Evolutionary conservation across 805 yeast genomes (phyloP).

Genomic region (Wickerhamomyces bisporus): DNA sequence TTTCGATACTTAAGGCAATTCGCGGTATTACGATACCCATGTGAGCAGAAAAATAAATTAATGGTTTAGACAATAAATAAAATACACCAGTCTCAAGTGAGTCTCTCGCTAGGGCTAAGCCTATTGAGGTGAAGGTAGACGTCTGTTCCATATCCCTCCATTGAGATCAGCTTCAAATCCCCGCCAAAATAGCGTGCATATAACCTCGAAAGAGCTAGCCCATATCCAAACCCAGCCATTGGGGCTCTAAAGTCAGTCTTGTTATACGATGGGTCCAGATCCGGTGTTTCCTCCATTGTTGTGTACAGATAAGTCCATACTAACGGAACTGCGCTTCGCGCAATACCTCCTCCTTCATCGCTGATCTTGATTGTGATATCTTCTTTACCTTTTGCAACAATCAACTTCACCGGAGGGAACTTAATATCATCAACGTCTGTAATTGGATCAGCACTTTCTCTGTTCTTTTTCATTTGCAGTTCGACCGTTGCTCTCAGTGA

Average conservation of each 20-base stretch:
- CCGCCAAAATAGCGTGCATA: constrained; percentile 92
- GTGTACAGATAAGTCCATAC: constrained; percentile 92
- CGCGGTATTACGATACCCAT: too few species aligned
- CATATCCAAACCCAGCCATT: constrained; percentile 93
- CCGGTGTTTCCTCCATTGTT: constrained; percentile 71
- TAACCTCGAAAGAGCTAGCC: constrained; percentile 77
- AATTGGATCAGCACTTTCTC: constrained; percentile 29
- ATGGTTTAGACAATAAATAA: too few species aligned
- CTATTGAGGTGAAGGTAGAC: constrained; percentile 83
- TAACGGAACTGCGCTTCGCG: constrained; percentile 74
- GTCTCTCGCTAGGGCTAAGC: constrained; percentile 49
- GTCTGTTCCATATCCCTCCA: constrained; percentile 95
- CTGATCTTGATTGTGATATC: constrained; percentile 87
- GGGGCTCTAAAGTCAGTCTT: constrained; percentile 77
- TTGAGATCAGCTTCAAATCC: constrained; percentile 76
- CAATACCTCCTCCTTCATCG: constrained; percentile 93
- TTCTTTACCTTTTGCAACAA: constrained; percentile 83
- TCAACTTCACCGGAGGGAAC: constrained; percentile 81
- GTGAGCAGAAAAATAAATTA: too few species aligned
- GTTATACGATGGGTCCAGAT: constrained; percentile 34
- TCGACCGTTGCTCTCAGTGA: constrained; percentile 88
- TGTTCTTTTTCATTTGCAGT: constrained; percentile 56
- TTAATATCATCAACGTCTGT: constrained; percentile 51
- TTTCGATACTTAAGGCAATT: too few species aligned
- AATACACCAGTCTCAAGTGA: constrained; percentile 11